Conservation (phyloP, 345 rosid species). For the Physaria fendleri region DNA sequence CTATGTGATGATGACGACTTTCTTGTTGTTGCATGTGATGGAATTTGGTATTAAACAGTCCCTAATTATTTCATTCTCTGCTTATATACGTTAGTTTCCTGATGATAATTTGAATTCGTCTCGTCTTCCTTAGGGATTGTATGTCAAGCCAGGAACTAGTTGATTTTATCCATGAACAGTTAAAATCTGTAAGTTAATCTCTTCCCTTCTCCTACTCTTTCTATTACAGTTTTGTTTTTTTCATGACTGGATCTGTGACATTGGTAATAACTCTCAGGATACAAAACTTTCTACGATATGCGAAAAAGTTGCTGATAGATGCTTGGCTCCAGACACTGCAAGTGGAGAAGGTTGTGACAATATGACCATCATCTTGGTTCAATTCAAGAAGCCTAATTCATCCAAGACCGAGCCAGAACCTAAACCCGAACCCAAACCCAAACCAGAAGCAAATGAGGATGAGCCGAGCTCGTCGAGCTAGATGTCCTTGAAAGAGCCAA, state of each 20-base stretch:
- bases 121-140: slow-evolving; percentile 54
- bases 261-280: slow-evolving; percentile 44
- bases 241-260: slow-evolving; percentile 1
- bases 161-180: slow-evolving; percentile 58
- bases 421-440: slow-evolving; percentile 13
- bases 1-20: slow-evolving; percentile 79
- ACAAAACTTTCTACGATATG: slow-evolving; percentile 67
- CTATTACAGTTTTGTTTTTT: not conserved
- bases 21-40: slow-evolving; percentile 77
- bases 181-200: slow-evolving; percentile 34
- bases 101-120: not conserved
- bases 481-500: slow-evolving; percentile 8
- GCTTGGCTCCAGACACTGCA: slow-evolving; percentile 74
- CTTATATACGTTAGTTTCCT: not conserved
- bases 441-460: slow-evolving; percentile 24
- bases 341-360: slow-evolving; percentile 96
- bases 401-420: slow-evolving; percentile 3
- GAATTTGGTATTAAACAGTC: slow-evolving; percentile 50
- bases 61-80: not conserved
- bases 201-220: not conserved
- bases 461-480: slow-evolving; percentile 30
- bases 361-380: slow-evolving; percentile 92
- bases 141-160: slow-evolving; percentile 83
- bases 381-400: slow-evolving; percentile 46
- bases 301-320: slow-evolving; percentile 75